A percentile compares a stretch with the other conserved stretches of the same genome.
These are phyloP conservation scores for Hyphodiscus sp. DNA, from an alignment of 2,329 filamentous ascomycete genomes.

Conservation along the genomic window DNA sequence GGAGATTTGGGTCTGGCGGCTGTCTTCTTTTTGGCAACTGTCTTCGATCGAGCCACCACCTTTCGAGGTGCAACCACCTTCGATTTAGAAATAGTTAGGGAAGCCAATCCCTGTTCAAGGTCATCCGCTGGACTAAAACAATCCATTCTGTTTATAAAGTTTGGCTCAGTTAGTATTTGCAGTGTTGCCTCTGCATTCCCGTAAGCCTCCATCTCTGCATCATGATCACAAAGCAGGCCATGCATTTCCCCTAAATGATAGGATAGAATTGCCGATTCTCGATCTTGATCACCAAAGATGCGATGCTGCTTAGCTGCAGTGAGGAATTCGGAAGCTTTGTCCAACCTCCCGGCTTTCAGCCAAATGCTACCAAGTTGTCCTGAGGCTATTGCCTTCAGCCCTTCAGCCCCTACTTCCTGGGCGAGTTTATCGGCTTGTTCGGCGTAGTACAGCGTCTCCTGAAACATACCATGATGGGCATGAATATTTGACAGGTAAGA, in stretches of 20 bases:
- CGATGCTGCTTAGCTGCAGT: conserved; percentile 48
- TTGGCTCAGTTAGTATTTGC: conserved; percentile 36
- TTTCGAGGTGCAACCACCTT: conserved; percentile 23
- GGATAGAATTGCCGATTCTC: conserved; percentile 42
- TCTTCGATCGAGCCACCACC: conserved; percentile 21
- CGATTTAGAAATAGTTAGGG: conserved; percentile 28
- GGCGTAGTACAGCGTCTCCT: conserved; percentile 82
- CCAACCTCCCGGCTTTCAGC: conserved; percentile 50
- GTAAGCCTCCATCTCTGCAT: conserved; percentile 42
- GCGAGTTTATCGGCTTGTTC: conserved; percentile 79
- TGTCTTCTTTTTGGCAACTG: conserved; percentile 25
- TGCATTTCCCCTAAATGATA: conserved; percentile 51
- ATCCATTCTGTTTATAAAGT: conserved; percentile 21
- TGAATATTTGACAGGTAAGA: conserved; percentile 72
- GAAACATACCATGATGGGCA: conserved; percentile 76
- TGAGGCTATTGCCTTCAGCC: conserved; percentile 46
- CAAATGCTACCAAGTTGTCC: conserved; percentile 50
- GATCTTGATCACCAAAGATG: conserved; percentile 38
- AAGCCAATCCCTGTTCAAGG: conserved; percentile 20
- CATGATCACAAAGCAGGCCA: conserved; percentile 38
- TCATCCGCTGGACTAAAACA: conserved; percentile 13
- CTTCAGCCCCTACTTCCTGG: conserved; percentile 22
- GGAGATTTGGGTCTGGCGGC: conserved; percentile 22
- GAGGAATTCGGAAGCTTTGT: conserved; percentile 50
- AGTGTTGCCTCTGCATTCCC: conserved; percentile 41